A percentile compares a stretch with the other conserved stretches of the same genome.
phyloP scores from a whole-genome alignment of 768 basidiomycete species.

The Boletus subparvulus region DNA sequence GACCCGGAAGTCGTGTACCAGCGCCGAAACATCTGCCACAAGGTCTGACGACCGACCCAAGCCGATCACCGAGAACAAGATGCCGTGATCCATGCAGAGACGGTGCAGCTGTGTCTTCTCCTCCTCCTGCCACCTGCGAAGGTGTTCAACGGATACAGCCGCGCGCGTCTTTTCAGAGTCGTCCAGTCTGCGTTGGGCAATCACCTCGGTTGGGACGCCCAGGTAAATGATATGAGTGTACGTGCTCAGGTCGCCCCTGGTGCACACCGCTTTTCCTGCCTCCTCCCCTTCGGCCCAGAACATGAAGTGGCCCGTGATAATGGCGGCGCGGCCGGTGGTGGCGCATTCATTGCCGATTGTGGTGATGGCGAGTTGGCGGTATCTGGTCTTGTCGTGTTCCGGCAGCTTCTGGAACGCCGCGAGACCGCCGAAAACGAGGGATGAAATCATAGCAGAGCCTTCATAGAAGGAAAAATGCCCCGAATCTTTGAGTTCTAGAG shows the following conservation, averaged over 20 bases:
- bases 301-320: conserved; percentile 15
- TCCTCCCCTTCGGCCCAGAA: conserved; percentile 17
- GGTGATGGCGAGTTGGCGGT: conserved; percentile 12
- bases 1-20: conserved; percentile 9
- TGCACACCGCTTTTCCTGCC: conserved; percentile 17
- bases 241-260: conserved; percentile 16
- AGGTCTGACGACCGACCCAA: conserved; percentile 10
- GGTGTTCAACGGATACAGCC: conserved; percentile 11
- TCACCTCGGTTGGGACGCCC: conserved; percentile 10
- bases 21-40: conserved; percentile 13
- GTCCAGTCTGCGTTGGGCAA: conserved; percentile 13
- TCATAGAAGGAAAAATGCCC: conserved; percentile 15
- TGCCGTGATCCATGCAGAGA: conserved; percentile 16
- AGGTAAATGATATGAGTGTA: conserved; percentile 17
- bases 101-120: conserved; percentile 15
- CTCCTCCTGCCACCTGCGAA: conserved; percentile 16
- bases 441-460: conserved; percentile 14
- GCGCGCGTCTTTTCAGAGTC: conserved; percentile 9
- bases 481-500: conserved; percentile 10
- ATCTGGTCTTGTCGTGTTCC: conserved; percentile 14
- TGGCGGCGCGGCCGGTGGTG: conserved; percentile 9
- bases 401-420: conserved; percentile 13
- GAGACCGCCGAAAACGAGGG: conserved; percentile 11
- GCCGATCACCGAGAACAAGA: conserved; percentile 14
- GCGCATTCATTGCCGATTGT: conserved; percentile 11